Base-by-base conservation (phyloP, 139 green algal species). In the Chlorella sorokiniana region DNA sequence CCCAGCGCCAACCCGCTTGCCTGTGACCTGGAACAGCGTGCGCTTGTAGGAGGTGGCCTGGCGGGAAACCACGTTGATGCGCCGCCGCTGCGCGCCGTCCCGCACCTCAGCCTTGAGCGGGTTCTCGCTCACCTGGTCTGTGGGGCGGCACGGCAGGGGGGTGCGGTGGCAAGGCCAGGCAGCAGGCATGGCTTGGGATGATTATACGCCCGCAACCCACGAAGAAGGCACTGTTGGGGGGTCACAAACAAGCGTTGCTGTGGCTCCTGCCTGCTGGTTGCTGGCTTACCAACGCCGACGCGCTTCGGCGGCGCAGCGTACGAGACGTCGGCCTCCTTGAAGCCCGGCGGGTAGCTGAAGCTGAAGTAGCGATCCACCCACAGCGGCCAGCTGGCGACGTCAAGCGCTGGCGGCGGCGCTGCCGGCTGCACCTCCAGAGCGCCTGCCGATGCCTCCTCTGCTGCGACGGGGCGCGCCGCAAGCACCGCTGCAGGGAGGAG, bases 61-160 rank as follows among this genome's bases (percentile, higher is more conserved):
- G n/a, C 71, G 51, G 23, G 69, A 61, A 22, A 87, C 71, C 18
- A 89, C 85, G 44, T 56, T 87, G 23, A 89, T 48, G 25, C 51
- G 65, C 54, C 70, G 61, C 33, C 56, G 40, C 8, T 75, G 75
- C n/a, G 81, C 74, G 29, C 35, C 51, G 29, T 61, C 76, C 33
- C 48, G 40, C 51, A 88, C 44, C 25, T 85, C 78, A 18, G 69
- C 84, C 52, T 79, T 84, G 3, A 88, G 25, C 2, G 78, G 75
- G 68, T 85, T 85, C 35, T 84, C 71, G 5, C 25, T 74, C 38
- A 56, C 35, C 31, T 61, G 64, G 62, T 76, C 82, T 81, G 73
- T 45, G 38, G n/a, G 25, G n/a, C n/a, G 61, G 61, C 33, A 71
- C 31, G 1, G 45, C 10, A 3, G 27, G 64, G 2, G 6, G 64